These are phyloP conservation scores for Endotrypanum monterogeii DNA, from an alignment of 208 protist genomes.

Conservation along the genomic window DNA sequence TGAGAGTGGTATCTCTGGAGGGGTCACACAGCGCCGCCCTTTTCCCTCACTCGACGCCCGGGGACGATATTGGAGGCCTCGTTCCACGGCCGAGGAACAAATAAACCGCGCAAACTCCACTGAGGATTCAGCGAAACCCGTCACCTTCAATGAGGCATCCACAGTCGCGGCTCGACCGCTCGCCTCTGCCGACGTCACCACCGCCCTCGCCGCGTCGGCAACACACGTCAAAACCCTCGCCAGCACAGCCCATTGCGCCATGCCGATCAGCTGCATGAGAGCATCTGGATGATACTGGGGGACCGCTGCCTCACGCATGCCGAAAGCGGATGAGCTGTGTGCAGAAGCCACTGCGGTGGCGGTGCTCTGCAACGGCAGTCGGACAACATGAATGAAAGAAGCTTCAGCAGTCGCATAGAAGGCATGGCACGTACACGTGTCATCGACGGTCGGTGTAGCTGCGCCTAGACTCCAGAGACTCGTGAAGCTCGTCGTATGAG, in stretches of 20 bases:
- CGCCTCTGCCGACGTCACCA: not conserved
- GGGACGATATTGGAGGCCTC: constrained; percentile 18
- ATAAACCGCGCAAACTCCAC: constrained; percentile 24
- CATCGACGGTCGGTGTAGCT: constrained; percentile 8
- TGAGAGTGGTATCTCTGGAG: constrained; percentile 12
- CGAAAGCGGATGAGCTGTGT: not conserved
- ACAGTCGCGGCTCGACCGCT: not conserved
- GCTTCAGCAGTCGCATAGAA: constrained; percentile 22
- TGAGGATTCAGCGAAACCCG: constrained; percentile 3
- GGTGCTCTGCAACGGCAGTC: constrained; percentile 26
- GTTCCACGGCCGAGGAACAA: constrained; percentile 25
- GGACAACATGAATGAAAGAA: constrained; percentile 26
- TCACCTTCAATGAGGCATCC: not conserved
- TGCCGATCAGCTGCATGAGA: constrained; percentile 73
- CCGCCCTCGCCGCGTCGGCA: constrained; percentile 23
- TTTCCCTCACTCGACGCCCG: constrained; percentile 20
- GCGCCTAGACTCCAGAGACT: constrained; percentile 6
- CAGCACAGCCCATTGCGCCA: constrained; percentile 57
- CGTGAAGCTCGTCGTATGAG: constrained; percentile 21
- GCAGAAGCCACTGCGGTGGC: not conserved
- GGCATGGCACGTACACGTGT: constrained; percentile 11
- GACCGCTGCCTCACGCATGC: constrained; percentile 9
- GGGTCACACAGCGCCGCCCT: constrained; percentile 19
- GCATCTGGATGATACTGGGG: constrained; percentile 64
- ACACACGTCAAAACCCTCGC: constrained; percentile 36